Base-by-base conservation (phyloP, 116 monocot genomes). In the Iris pallida region DNA sequence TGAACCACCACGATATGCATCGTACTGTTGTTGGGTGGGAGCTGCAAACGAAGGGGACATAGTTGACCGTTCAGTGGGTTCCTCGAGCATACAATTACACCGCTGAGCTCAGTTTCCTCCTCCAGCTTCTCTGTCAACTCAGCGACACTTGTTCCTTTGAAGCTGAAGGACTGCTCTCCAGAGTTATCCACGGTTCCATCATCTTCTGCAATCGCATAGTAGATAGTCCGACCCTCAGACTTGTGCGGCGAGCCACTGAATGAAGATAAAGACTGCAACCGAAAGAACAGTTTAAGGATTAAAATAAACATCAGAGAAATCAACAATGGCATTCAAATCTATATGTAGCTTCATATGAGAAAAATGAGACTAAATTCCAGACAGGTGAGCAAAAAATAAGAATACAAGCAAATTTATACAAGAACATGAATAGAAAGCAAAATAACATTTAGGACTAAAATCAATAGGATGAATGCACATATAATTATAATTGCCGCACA, bases 51-150 rank as follows among this genome's bases (percentile, higher is more conserved):
- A 49, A 93, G 84, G 3, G 86, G 86, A 59, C 78, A 73, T 10
- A 93, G 93, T 45, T 80, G 78, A 7, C 81, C 79, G 45, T 82
- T 86, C 47, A 87, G 11, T 4, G 82, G 86, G 45, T 78, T 89
- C 9, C 64, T 70, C 4, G 82, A 75, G 78, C 93, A 90, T 0
- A 90, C 51, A 30, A 84, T 66, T 42, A 86, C 46, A 61, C 80
- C 73, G 15, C 53, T 19, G 1, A 81, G 46, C 17, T 66, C 77
- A 2, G 74, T 84, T 68, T 83, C 82, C 48, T 76, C 83, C 57
- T 85, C 72, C 72, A 92, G 73, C 60, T 19, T 76, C 20, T 71
- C 17, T 0, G 56, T 71, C 75, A 92, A 48, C 42, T 88, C 85
- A 6, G 52, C 63, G 47, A 92, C 75, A 66, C 61, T 76, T 1